A percentile compares a stretch with the other conserved stretches of the same genome.
phyloP scores from a whole-genome alignment of 192 early-diverging fungal genomes.

The Umbelopsis vinacea region DNA sequence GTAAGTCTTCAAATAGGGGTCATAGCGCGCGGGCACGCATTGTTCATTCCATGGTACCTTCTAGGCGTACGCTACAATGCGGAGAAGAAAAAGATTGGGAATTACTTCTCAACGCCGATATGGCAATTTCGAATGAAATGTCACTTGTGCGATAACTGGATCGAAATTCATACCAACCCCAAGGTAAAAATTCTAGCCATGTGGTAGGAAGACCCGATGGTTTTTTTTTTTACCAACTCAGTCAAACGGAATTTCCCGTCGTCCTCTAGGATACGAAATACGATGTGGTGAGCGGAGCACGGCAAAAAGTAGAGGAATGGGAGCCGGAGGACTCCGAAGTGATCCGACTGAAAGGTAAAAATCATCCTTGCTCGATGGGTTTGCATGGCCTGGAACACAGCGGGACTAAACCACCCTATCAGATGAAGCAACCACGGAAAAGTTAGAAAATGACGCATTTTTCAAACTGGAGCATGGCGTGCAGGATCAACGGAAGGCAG shows the following conservation, averaged over 20 bases:
- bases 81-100: slow-evolving; percentile 91
- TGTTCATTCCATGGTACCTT: too few relatives aligned
- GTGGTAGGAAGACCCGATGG: too few relatives aligned
- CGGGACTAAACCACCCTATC: slow-evolving; percentile 16
- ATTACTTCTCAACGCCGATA: slow-evolving; percentile 86
- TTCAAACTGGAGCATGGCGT: slow-evolving; percentile 66
- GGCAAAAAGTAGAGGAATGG: slow-evolving; percentile 77
- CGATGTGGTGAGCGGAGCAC: slow-evolving; percentile 69
- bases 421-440: slow-evolving; percentile 55
- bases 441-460: slow-evolving; percentile 52
- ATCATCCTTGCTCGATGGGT: background rate
- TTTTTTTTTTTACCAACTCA: background rate
- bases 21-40: too few relatives aligned
- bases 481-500: slow-evolving; percentile 53
- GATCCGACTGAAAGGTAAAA: slow-evolving; percentile 63
- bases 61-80: slow-evolving; percentile 92
- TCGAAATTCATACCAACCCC: slow-evolving; percentile 95
- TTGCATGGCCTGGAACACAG: slow-evolving; percentile 15
- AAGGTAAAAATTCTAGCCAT: slow-evolving; percentile 60
- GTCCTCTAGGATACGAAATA: slow-evolving; percentile 67
- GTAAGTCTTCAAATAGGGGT: slow-evolving; percentile 36
- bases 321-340: slow-evolving; percentile 68
- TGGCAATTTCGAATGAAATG: slow-evolving; percentile 94
- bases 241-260: background rate
- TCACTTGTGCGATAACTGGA: slow-evolving; percentile 81